Percentiles rank a stretch among this genome's conserved stretches.
Evolutionary conservation across 1,139 yeast genomes (phyloP).

Genomic region (Hemisphaericaspora lyxosophila): DNA sequence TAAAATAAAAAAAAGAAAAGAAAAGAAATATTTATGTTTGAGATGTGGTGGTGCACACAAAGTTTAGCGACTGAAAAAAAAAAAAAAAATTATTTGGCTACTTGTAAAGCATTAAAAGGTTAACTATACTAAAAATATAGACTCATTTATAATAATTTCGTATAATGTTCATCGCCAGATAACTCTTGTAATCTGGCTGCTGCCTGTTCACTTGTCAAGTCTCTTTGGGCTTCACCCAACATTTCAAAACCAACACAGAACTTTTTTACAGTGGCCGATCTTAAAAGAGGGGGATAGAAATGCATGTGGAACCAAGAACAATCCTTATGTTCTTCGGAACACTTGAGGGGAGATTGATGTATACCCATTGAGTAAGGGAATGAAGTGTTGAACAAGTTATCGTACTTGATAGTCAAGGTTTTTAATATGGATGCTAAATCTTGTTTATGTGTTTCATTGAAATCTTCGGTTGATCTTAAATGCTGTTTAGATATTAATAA

Average conservation of each 20-base stretch:
- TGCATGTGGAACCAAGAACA: conserved; percentile 73
- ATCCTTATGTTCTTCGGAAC: conserved; percentile 36
- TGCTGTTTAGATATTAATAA: conserved; percentile 58
- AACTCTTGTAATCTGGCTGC: conserved; percentile 55
- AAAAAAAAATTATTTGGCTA: background rate
- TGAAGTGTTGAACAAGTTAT: conserved; percentile 65
- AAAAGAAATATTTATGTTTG: background rate
- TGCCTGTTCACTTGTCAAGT: conserved; percentile 74
- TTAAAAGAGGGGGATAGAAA: conserved; percentile 73
- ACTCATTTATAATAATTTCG: conserved; percentile 10
- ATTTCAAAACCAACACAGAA: conserved; percentile 77
- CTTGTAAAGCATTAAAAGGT: background rate
- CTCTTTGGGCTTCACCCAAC: conserved; percentile 80
- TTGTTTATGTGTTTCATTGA: conserved; percentile 46
- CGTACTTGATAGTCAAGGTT: conserved; percentile 62
- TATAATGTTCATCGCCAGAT: conserved; percentile 40
- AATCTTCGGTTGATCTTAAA: conserved; percentile 51
- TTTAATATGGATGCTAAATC: conserved; percentile 61
- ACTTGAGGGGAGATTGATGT: conserved; percentile 65
- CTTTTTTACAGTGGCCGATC: conserved; percentile 74
- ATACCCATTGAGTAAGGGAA: conserved; percentile 84
- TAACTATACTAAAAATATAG: conserved; percentile 1
- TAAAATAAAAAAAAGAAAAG: background rate
- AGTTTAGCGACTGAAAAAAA: background rate
- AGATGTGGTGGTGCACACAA: background rate